Percentiles rank a stretch among this genome's conserved stretches.
Conservation (phyloP, 1,284 basidiomycete genomes). For the Laetiporus sulphureus region DNA sequence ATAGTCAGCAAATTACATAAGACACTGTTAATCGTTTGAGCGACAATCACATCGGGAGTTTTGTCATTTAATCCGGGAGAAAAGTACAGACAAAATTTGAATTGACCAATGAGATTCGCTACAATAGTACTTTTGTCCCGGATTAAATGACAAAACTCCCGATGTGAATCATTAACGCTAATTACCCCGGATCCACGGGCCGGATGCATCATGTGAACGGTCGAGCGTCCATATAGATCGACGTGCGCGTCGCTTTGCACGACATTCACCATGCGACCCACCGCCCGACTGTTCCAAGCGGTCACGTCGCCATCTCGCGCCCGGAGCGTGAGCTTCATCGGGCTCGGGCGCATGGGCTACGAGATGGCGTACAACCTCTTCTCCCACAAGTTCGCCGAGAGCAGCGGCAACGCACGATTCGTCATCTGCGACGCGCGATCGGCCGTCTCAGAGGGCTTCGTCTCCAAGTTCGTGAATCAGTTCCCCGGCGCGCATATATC, state of each 20-base stretch:
- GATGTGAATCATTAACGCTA: no score
- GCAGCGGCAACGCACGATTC: constrained; percentile 42
- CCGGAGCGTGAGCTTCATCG: constrained; percentile 67
- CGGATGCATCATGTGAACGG: no score
- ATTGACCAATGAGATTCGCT: no score
- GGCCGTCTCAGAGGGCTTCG: constrained; percentile 53
- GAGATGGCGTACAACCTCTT: constrained; percentile 84
- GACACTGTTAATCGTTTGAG: no score
- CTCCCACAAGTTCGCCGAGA: constrained; percentile 51
- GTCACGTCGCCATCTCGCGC: constrained; percentile 30
- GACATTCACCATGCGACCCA: constrained; percentile 17
- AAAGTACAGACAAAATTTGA: no score
- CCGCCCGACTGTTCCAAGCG: constrained; percentile 17
- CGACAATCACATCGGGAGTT: no score
- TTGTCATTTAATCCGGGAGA: no score
- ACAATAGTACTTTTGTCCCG: no score
- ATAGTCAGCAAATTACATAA: no score
- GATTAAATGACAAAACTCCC: no score
- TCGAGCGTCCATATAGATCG: no score
- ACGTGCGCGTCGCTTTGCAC: neutral
- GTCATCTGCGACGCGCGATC: constrained; percentile 73
- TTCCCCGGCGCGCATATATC: constrained; percentile 54
- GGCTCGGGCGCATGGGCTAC: constrained; percentile 77
- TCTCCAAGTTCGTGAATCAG: constrained; percentile 41
- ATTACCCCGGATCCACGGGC: no score